These are phyloP conservation scores for Magnolia sinica DNA, from an alignment of 164 flowering plant genomes.

Conservation along the genomic window DNA sequence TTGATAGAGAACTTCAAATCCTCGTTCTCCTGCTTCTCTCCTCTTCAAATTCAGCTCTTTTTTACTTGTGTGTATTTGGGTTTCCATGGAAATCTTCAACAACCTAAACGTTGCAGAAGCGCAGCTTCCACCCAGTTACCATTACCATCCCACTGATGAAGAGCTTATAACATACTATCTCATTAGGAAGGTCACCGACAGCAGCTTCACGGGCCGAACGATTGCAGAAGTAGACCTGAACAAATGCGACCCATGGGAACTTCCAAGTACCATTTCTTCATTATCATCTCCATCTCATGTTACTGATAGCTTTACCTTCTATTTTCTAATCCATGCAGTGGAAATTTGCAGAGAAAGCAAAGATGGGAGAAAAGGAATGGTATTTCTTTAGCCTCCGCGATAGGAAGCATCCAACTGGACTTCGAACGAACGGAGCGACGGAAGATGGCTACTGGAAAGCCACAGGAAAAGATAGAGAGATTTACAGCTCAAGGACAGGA, in stretches of 20 bases:
- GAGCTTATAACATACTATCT: conserved; percentile 88
- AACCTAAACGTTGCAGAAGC: conserved; percentile 32
- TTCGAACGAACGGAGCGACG: conserved; percentile 4
- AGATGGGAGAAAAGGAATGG: neutral
- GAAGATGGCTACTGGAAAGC: neutral
- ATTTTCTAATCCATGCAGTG: neutral
- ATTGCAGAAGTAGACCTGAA: conserved; percentile 94
- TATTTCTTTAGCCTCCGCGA: neutral
- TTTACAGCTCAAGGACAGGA: neutral
- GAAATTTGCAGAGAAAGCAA: neutral
- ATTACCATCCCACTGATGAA: conserved; percentile 95
- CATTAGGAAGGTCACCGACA: conserved; percentile 75
- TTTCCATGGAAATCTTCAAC: conserved; percentile 28
- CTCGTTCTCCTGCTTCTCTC: neutral
- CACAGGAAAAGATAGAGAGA: conserved; percentile 4
- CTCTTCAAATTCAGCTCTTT: neutral
- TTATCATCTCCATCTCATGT: too few relatives aligned
- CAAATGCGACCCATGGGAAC: conserved; percentile 98
- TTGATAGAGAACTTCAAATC: neutral
- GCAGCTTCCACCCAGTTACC: conserved; percentile 79
- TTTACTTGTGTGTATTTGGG: neutral
- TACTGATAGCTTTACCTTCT: too few relatives aligned
- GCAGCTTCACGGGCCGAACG: conserved; percentile 64
- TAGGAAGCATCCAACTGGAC: neutral
- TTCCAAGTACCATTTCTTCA: conserved; percentile 49